phyloP scores from a whole-genome alignment of 1,139 yeast species.

The Protomyces macrosporus region DNA sequence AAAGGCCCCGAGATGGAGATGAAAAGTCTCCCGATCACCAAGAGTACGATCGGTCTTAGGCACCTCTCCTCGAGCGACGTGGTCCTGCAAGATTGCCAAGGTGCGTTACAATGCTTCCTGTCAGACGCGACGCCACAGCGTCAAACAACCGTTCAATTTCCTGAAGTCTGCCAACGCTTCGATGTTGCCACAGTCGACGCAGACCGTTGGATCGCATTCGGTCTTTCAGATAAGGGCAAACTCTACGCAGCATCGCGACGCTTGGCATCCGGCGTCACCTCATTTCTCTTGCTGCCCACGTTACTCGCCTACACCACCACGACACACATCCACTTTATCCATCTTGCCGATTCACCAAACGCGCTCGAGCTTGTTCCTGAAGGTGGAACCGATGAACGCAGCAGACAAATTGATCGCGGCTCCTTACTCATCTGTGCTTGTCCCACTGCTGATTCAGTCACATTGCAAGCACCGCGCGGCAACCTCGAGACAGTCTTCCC shows the following conservation, averaged over 20 bases:
- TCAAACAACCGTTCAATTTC: not conserved
- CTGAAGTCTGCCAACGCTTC: not conserved
- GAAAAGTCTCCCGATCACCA: not conserved
- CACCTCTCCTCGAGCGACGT: not conserved
- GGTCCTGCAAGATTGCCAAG: not conserved
- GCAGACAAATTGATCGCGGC: conserved; percentile 86
- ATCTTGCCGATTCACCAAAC: not conserved
- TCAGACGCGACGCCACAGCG: not conserved
- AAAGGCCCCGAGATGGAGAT: not conserved
- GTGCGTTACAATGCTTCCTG: not conserved
- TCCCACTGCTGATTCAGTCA: conserved; percentile 78
- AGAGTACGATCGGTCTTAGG: not conserved
- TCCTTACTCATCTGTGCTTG: conserved; percentile 71
- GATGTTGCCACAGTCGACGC: not conserved
- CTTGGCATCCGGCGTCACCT: conserved; percentile 75
- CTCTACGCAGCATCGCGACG: conserved; percentile 59
- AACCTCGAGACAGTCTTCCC: conserved; percentile 92
- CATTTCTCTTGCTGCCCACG: conserved; percentile 65
- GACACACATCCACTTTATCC: conserved; percentile 51
- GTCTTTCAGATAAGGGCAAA: conserved; percentile 68
- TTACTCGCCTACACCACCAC: conserved; percentile 83
- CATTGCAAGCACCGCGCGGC: conserved; percentile 92
- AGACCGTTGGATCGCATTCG: conserved; percentile 43
- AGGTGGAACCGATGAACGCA: conserved; percentile 60
- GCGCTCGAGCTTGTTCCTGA: not conserved